Percentiles rank a stretch among this genome's conserved stretches.
phyloP scores from a whole-genome alignment of 805 yeast species.

The Kluyveromyces dobzhanskii region DNA sequence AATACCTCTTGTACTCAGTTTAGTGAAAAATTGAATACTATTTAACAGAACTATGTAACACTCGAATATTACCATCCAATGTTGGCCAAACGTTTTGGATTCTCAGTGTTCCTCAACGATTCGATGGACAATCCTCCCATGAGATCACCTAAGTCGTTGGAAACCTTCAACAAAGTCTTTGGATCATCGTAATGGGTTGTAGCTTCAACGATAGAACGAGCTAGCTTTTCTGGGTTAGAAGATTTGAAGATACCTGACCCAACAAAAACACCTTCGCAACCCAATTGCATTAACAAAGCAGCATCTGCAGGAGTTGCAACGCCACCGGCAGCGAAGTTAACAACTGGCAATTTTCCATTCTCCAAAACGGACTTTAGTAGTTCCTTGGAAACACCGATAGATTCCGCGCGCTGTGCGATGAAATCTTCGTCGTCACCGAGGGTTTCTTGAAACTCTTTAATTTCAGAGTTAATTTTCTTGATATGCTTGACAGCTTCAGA shows the following conservation, averaged over 20 bases:
- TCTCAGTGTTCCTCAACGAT: conserved; percentile 32
- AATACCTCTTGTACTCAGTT: no score
- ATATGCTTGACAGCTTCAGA: conserved; percentile 77
- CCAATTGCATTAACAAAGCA: conserved; percentile 72
- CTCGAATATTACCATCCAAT: conserved; percentile 41
- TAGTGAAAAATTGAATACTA: no score
- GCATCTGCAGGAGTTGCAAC: conserved; percentile 87
- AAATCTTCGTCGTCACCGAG: conserved; percentile 41
- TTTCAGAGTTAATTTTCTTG: conserved; percentile 48
- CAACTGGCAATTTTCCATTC: conserved; percentile 65
- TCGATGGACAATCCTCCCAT: conserved; percentile 66
- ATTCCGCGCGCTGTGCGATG: conserved; percentile 39
- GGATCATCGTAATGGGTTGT: conserved; percentile 65
- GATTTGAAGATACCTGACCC: conserved; percentile 77
- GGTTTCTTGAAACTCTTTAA: conserved; percentile 30
- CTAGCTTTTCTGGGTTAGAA: conserved; percentile 61
- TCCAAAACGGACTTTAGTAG: conserved; percentile 36
- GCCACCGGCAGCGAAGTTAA: conserved; percentile 84
- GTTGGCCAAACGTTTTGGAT: conserved; percentile 31
- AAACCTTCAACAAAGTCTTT: conserved; percentile 48
- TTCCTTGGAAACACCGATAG: conserved; percentile 51
- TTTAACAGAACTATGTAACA: no score
- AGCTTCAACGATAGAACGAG: conserved; percentile 72
- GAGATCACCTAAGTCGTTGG: conserved; percentile 64
- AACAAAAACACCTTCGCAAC: conserved; percentile 73